Base-by-base conservation (phyloP, 139 green algal species). In the Coelastrella sp. region DNA sequence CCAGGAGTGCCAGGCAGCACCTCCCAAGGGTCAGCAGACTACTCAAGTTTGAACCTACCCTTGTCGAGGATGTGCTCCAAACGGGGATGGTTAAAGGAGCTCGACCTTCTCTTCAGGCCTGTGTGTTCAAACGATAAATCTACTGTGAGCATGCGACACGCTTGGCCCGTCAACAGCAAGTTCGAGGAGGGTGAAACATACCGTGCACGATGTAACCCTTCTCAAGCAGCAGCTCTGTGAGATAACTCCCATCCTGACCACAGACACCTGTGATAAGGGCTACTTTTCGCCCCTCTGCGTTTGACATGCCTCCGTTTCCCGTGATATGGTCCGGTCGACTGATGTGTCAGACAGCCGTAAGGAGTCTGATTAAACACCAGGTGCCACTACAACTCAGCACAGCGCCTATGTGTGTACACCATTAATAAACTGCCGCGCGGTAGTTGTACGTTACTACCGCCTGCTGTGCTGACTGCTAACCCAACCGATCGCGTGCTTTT, bases 201-300 rank as follows among this genome's bases (percentile, higher is more conserved):
- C 86, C 95, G 89, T 97, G 95, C 0, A 97, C 95, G 9, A 94
- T 85, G 90, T 97, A 97, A 22, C 96, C 96, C 80, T 95, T 94
- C 19, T 63, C 82, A 7, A 98, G 93, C 70, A 98, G 87, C n/a
- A 98, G 87, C 76, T 97, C 95, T 8, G 91, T 89, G 3, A 98
- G 89, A 82, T 98, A 98, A 22, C 88, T 92, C 7, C 96, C 95
- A 82, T 97, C 94, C 81, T 97, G 95, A 7, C 95, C 95, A n/a
- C 93, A 94, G 12, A 95, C 85, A n/a, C 93, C 95, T 12, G 95
- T 96, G 68, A 97, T 94, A 9, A 97, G 90, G 0, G 95, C 95
- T 56, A 80, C 65, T 81, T 94, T 95, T 6, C 27, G 82, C 6
- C 60, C 82, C 56, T 85, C 66, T 17, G 25, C 83, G 76, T 86